Conservation (phyloP, 139 green algal species). For the Eudorina sp. region DNA sequence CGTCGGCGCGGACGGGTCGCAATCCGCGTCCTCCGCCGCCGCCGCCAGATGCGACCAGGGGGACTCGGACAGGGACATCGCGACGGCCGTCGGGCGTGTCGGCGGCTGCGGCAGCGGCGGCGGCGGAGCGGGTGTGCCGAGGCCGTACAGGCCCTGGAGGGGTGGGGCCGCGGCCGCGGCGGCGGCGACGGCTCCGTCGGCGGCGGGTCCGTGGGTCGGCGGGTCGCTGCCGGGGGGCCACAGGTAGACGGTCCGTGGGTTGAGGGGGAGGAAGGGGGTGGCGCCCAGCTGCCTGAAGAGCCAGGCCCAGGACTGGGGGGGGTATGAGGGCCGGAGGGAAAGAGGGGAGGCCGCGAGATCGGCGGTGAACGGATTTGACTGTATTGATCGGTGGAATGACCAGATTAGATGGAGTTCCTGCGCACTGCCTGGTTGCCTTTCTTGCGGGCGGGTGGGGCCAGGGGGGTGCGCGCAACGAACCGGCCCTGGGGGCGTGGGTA, state of each 20-base stretch:
- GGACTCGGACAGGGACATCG: neutral
- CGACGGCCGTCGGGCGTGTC: neutral
- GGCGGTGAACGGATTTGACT: too few relatives aligned
- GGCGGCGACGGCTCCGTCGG: neutral
- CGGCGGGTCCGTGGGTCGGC: neutral
- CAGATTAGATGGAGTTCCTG: too few relatives aligned
- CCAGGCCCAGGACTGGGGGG: conserved; percentile 1
- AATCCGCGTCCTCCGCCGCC: too few relatives aligned
- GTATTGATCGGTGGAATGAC: too few relatives aligned
- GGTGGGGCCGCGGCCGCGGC: neutral
- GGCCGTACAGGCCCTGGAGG: too few relatives aligned
- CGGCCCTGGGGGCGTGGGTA: too few relatives aligned
- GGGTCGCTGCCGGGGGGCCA: neutral
- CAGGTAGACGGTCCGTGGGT: neutral
- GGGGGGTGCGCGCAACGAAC: too few relatives aligned
- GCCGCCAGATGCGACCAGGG: neutral
- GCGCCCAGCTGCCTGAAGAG: neutral
- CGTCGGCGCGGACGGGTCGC: too few relatives aligned
- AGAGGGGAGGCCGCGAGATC: neutral
- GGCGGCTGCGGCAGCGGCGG: neutral
- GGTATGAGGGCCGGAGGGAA: neutral
- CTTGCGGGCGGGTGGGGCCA: too few relatives aligned
- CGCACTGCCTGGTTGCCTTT: too few relatives aligned
- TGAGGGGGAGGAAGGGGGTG: conserved; percentile 3
- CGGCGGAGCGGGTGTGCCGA: too few relatives aligned